Percentiles rank a stretch among this genome's conserved stretches.
Conservation (phyloP, 495 filamentous ascomycete species). For the Parachaetomium inaequale region DNA sequence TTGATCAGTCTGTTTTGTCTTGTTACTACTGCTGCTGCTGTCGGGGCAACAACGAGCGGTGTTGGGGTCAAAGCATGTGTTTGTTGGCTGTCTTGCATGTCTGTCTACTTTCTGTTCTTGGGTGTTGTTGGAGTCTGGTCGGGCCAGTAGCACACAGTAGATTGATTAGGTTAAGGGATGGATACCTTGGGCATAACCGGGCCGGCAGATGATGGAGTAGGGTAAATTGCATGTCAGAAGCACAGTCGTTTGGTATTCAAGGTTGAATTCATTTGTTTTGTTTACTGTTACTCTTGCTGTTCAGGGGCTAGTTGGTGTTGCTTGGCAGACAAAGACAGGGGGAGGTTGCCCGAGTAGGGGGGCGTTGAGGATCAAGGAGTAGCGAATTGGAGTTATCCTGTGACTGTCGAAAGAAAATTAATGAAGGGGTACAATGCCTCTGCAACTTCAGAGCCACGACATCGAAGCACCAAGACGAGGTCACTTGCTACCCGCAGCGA, state of each 20-base stretch:
- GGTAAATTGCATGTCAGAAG: not conserved
- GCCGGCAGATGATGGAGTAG: not conserved
- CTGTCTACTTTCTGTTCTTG: not conserved
- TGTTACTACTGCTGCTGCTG: not conserved
- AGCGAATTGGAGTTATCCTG: no score
- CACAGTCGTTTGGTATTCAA: not conserved
- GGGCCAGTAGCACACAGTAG: no score
- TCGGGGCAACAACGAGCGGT: not conserved
- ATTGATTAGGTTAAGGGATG: not conserved
- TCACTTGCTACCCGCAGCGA: no score
- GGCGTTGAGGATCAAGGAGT: no score
- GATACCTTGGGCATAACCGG: not conserved
- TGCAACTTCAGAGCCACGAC: no score
- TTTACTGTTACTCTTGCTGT: not conserved
- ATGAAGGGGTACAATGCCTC: no score
- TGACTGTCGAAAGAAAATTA: no score
- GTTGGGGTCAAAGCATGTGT: not conserved
- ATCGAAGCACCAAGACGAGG: no score
- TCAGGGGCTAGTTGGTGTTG: not conserved
- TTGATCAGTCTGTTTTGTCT: not conserved
- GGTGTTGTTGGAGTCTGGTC: not conserved
- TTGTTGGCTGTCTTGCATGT: not conserved
- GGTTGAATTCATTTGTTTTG: constrained; percentile 1
- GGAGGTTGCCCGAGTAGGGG: no score
- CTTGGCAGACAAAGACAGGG: not conserved